phyloP scores from a whole-genome alignment of 1,284 basidiomycete species.

The Stereum hirsutum region DNA sequence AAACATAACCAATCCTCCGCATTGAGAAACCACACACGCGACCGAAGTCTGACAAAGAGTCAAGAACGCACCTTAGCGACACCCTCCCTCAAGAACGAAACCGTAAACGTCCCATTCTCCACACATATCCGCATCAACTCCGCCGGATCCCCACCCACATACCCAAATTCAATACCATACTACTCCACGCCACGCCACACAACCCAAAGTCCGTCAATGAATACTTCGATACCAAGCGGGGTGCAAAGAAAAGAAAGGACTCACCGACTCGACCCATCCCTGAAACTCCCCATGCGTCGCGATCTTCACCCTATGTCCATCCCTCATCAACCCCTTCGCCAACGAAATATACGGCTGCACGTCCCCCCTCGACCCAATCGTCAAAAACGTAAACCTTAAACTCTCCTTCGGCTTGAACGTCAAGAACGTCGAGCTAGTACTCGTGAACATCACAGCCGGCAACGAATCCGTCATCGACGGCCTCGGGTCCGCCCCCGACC shows the following conservation, averaged over 20 bases:
- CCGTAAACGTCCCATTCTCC: constrained; percentile 94
- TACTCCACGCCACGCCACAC: too few relatives aligned
- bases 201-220: constrained; percentile 3
- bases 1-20: too few relatives aligned
- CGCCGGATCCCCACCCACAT: constrained; percentile 94
- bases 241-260: constrained; percentile 19
- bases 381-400: constrained; percentile 85
- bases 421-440: constrained; percentile 85
- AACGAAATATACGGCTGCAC: constrained; percentile 94
- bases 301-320: constrained; percentile 81
- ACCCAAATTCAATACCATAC: constrained; percentile 90
- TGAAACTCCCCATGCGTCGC: constrained; percentile 93
- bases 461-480: constrained; percentile 52
- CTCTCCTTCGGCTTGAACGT: constrained; percentile 87
- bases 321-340: constrained; percentile 84
- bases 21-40: too few relatives aligned
- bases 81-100: constrained; percentile 88
- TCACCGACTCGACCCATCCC: constrained; percentile 89
- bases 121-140: constrained; percentile 93
- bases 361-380: constrained; percentile 91
- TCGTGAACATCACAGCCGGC: constrained; percentile 89
- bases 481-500: too few relatives aligned
- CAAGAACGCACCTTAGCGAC: constrained; percentile 60
- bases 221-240: constrained; percentile 2
- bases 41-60: too few relatives aligned